Evolutionary conservation across 1,284 basidiomycete species (phyloP).

Genomic region (Rhodotorula sp.): DNA sequence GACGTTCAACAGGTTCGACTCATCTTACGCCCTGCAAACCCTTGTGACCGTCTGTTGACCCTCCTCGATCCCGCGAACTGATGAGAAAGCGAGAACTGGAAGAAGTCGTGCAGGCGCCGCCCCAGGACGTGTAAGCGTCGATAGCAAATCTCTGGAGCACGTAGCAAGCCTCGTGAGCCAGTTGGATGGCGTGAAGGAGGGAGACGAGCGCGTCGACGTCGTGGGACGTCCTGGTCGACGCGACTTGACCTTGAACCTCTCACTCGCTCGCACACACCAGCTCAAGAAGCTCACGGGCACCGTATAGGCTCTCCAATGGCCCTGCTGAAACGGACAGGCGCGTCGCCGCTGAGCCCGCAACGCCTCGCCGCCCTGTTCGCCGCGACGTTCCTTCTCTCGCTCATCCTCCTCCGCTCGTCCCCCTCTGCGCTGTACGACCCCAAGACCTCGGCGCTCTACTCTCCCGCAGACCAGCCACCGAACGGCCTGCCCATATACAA

Average conservation of each 20-base stretch:
- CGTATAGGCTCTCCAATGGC: neutral
- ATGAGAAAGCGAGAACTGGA: no score
- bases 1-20: no score
- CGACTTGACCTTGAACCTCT: neutral
- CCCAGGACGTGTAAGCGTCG: no score
- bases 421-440: constrained; percentile 27
- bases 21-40: no score
- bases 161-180: no score
- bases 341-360: neutral
- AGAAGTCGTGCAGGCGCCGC: no score
- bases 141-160: no score
- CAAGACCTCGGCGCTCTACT: constrained; percentile 22
- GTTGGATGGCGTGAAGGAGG: no score
- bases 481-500: constrained; percentile 42
- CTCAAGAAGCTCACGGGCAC: neutral
- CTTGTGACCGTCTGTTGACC: no score
- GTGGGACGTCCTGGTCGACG: no score
- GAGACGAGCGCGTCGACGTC: no score
- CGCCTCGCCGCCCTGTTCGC: constrained; percentile 17
- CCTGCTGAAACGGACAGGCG: constrained; percentile 4
- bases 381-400: constrained; percentile 23
- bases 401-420: constrained; percentile 21
- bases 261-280: neutral
- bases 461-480: constrained; percentile 21
- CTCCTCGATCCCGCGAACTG: no score